Base-by-base conservation (phyloP, 2,329 filamentous ascomycete species). In the Aspergillus sergii region DNA sequence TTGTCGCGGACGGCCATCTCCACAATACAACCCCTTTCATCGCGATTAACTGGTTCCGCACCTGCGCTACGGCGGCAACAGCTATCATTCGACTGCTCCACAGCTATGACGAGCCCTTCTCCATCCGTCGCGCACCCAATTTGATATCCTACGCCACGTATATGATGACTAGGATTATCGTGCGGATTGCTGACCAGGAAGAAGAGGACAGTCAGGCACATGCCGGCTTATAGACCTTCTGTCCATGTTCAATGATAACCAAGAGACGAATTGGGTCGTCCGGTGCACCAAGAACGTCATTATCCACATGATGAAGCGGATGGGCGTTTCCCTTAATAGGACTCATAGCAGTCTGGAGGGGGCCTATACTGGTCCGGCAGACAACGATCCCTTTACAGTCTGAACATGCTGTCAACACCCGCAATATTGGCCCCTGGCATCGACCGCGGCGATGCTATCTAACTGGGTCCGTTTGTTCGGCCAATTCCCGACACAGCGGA, bases 251-350 rank as follows among this genome's bases (percentile, higher is more conserved):
- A 69, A 77, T 16, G 79, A 83, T 39, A 84, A 85, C 34, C 79
- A 83, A 57, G 81, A 82, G 63, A 84, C 82, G 0, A 84, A 85
- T 28, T 82, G 79, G 67, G 82, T 83, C 0, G 82, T 84, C 0
- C 75, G 79, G 39, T 79, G 80, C 28, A 83, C 83, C 0, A 77
- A 77, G 9, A 76, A 77, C 0, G 80, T 85, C 12, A 79, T 85
- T 0, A 72, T 81, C 48, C 78, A 76, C 84, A 28, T 28, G 26
- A 28, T 28, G 26, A 28, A 28, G 26, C 6, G 26, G 1, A 28
- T 28, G 55, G 76, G 77, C 0, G 78, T 82, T 61, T 19, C 67
- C 53, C 0, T 68, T 50, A 32, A 53, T 9, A 11, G 28, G 19
- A 53, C 9, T 21, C 16, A 53, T 34, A 23, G 26, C 19, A 21